Percentiles rank a stretch among this genome's conserved stretches.
Conservation (phyloP, 2,329 filamentous ascomycete species). For the Neurospora crassa region DNA sequence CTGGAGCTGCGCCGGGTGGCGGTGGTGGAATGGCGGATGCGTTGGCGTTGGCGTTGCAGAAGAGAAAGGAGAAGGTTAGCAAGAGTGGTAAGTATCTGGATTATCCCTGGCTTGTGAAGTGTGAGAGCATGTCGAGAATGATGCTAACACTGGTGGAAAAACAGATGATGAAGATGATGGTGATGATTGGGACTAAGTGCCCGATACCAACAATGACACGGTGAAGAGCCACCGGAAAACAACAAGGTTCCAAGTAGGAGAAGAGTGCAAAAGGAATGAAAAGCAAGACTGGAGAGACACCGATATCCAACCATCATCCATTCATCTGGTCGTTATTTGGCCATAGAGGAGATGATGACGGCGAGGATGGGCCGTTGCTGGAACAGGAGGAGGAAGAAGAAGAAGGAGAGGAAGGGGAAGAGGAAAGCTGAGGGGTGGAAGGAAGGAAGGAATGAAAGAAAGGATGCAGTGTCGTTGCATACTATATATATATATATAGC, state of each 20-base stretch:
- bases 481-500: neutral
- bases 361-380: no score
- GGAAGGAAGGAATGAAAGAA: neutral
- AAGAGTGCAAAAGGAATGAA: neutral
- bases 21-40: constrained; percentile 71
- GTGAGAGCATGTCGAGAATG: neutral
- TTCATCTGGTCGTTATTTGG: neutral
- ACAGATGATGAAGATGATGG: constrained; percentile 69
- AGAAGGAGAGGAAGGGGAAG: neutral
- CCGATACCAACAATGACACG: neutral
- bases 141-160: neutral
- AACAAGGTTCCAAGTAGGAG: neutral
- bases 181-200: constrained; percentile 40
- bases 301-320: neutral
- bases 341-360: neutral
- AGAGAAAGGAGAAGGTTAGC: constrained; percentile 88
- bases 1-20: constrained; percentile 42
- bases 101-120: constrained; percentile 3
- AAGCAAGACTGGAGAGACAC: neutral
- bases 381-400: neutral
- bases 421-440: neutral
- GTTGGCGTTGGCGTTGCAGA: constrained; percentile 65
- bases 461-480: neutral
- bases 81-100: constrained; percentile 62
- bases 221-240: no score